Conservation (phyloP, 208 protist genomes). For the Leishmania martiniquensis region DNA sequence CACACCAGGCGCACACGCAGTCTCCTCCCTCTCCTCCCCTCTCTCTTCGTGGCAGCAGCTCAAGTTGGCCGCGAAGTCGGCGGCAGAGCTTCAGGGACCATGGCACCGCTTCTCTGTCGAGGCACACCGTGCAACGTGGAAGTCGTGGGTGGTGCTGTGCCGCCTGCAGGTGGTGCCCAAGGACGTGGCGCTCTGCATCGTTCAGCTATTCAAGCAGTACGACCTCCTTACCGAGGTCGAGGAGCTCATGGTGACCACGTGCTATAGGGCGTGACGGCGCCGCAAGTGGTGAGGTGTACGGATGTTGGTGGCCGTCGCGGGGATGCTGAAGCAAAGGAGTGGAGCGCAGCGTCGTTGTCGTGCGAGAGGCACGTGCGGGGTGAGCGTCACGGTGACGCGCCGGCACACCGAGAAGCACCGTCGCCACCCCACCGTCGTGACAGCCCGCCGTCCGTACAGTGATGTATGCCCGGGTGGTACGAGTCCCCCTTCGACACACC, state of each 20-base stretch:
- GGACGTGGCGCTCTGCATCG: constrained; percentile 32
- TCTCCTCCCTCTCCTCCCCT: background rate
- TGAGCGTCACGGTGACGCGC: background rate
- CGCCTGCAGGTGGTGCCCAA: constrained; percentile 37
- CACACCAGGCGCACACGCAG: constrained; percentile 1
- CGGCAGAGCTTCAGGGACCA: background rate
- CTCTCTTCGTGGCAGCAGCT: constrained; percentile 5
- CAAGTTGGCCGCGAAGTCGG: background rate
- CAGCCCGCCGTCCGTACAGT: no score
- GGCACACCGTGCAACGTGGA: constrained; percentile 48
- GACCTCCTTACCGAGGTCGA: constrained; percentile 64
- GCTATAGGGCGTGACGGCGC: constrained; percentile 7
- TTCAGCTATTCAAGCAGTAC: constrained; percentile 31
- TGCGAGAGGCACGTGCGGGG: background rate
- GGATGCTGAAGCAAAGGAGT: background rate
- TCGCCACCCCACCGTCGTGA: no score
- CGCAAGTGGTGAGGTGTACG: background rate
- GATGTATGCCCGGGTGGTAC: no score
- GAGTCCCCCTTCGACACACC: no score
- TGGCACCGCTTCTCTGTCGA: constrained; percentile 42
- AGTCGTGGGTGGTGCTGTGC: constrained; percentile 50
- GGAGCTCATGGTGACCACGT: constrained; percentile 59
- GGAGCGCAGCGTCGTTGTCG: background rate
- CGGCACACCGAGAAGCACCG: background rate
- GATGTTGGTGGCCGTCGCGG: no score